These are phyloP conservation scores for Magnolia sinica DNA, from an alignment of 164 flowering plant genomes.

Conservation along the genomic window DNA sequence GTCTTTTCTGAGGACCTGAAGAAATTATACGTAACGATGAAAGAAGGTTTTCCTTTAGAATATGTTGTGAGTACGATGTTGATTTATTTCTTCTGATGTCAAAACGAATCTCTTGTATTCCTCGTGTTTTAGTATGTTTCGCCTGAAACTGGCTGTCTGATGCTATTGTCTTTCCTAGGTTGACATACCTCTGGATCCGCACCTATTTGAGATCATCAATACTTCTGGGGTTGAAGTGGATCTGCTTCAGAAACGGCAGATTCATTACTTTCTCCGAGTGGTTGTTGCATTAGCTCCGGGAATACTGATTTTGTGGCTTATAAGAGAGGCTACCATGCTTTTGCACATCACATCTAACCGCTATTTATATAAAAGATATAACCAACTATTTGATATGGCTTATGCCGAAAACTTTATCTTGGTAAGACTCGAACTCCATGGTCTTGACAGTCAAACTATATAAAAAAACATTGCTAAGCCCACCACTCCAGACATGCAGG, in stretches of 20 bases:
- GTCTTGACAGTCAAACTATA: too few relatives aligned
- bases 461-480: too few relatives aligned
- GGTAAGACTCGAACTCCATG: constrained; percentile 36
- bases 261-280: constrained; percentile 69
- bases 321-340: constrained; percentile 75
- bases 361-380: constrained; percentile 68
- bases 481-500: too few relatives aligned
- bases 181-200: constrained; percentile 95
- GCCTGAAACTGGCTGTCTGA: constrained; percentile 3
- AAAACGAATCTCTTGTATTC: background rate
- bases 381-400: constrained; percentile 86
- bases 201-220: constrained; percentile 78
- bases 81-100: background rate
- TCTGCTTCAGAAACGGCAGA: constrained; percentile 78
- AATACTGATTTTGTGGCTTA: constrained; percentile 68
- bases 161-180: constrained; percentile 48
- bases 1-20: constrained; percentile 93
- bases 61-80: constrained; percentile 59
- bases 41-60: constrained; percentile 95
- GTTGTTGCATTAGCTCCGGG: constrained; percentile 79
- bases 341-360: constrained; percentile 67
- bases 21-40: constrained; percentile 85
- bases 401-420: constrained; percentile 88
- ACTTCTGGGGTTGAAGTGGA: constrained; percentile 96
- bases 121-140: background rate